phyloP scores from a whole-genome alignment of 2,329 filamentous ascomycete species.

The Colletotrichum sp. region DNA sequence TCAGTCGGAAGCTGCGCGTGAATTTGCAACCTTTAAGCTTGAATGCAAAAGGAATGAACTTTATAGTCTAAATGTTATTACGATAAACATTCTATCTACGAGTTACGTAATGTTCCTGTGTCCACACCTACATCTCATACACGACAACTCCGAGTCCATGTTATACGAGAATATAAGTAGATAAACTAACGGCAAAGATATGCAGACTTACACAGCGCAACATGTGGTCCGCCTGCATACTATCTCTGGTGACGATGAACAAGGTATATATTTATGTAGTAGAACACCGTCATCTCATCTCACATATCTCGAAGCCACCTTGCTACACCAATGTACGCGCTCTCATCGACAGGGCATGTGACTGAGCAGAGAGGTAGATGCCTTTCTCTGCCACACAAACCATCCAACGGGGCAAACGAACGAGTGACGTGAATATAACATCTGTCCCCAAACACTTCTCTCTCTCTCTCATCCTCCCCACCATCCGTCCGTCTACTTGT shows the following conservation, averaged over 20 bases:
- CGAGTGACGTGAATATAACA: neutral
- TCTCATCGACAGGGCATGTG: rapidly evolving
- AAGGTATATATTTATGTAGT: neutral
- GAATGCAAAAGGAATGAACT: too few species aligned
- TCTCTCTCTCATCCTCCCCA: neutral
- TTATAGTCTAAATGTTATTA: too few species aligned
- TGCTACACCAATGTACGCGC: neutral
- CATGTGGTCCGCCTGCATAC: too few species aligned
- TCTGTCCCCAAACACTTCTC: too few species aligned
- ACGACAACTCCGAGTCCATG: too few species aligned
- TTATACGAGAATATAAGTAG: too few species aligned
- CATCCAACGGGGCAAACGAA: neutral
- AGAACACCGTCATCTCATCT: neutral
- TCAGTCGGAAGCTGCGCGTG: neutral
- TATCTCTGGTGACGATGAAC: neutral
- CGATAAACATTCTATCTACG: too few species aligned
- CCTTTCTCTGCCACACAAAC: rapidly evolving
- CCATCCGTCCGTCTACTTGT: neutral
- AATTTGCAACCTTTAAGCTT: too few species aligned
- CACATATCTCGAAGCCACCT: neutral
- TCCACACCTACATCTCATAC: too few species aligned
- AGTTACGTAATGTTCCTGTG: too few species aligned
- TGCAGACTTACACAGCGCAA: too few species aligned
- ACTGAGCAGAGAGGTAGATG: neutral
- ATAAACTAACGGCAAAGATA: too few species aligned